Evolutionary conservation across 2,329 filamentous ascomycete species (phyloP).

Genomic region (Phoma sp.): DNA sequence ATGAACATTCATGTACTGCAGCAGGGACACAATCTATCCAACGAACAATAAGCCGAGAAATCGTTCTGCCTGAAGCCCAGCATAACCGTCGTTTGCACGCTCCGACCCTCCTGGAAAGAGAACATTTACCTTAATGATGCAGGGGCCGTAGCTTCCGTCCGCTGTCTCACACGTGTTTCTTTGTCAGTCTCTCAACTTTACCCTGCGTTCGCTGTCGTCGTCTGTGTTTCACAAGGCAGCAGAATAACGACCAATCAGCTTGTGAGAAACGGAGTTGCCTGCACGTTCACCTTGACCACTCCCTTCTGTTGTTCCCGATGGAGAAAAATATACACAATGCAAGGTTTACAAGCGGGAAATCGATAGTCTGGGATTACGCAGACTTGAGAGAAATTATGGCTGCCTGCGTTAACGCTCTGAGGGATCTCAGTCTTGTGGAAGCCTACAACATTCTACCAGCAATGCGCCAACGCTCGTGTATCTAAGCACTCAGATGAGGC

Average conservation of each 20-base stretch:
- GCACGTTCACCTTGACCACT: conserved; percentile 14
- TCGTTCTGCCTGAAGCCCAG: conserved; percentile 11
- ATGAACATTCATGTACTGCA: conserved; percentile 11
- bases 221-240: conserved; percentile 40
- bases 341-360: background rate
- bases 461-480: background rate
- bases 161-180: conserved; percentile 30
- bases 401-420: conserved; percentile 1
- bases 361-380: conserved; percentile 3
- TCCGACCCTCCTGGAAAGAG: conserved; percentile 4
- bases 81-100: conserved; percentile 1
- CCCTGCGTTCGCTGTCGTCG: conserved; percentile 20
- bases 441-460: conserved; percentile 2
- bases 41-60: conserved; percentile 18
- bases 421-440: conserved; percentile 1
- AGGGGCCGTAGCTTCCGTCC: conserved; percentile 24
- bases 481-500: conserved; percentile 1
- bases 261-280: conserved; percentile 32
- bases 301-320: background rate
- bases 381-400: background rate
- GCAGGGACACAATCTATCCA: conserved; percentile 15
- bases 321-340: background rate
- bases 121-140: conserved; percentile 14
- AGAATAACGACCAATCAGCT: conserved; percentile 37
- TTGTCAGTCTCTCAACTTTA: conserved; percentile 17